Evolutionary conservation across 2,329 filamentous ascomycete genomes (phyloP), one percentile per base, ranked within the genome.

Genomic region (Aureobasidium lini): DNA sequence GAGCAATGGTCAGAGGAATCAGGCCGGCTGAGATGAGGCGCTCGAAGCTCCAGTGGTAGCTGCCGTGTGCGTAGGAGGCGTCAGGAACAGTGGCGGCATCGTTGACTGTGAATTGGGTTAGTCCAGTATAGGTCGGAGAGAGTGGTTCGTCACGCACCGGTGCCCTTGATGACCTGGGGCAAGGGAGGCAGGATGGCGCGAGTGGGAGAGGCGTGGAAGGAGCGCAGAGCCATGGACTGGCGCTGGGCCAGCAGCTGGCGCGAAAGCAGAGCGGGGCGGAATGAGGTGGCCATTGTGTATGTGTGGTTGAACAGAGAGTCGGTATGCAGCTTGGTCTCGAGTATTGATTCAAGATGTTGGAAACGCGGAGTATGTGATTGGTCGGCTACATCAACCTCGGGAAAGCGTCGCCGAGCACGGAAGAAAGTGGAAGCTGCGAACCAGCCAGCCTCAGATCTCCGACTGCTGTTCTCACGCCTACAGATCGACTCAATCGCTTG

Each of bases 41-140:
- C 81, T 99, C 94, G 70, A 96, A 96, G 62, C 88, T 89, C 94
- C 94, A 99, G 83, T 99, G 94, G 81, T 97, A 99, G 75, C 89
- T 95, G 68, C 94, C 94, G 78, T 99, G 90, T 59, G 85, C 79
- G 43, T 93, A 85, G 67, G 82, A 84, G 57, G 89, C 77, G 23
- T 83, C 72, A 47, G 91, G 92, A 28, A 96, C 76, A 40, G 84
- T 84, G 34, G 84, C 88, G 59, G 94, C 84, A 70, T 97, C 92
- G 77, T 99, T 99, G 72, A 92, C 90, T 88, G 88, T 32, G 15
- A 28, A 18, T 60, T 40, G 50, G 48, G 42, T 31, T 40, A 39
- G 34, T 52, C 8, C 3, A 32, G 28, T 6, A 11, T 23, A 29
- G 11, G 8, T 9, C n/a, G 6, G 40, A 7, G 13, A 1, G 31